Evolutionary conservation across 2,329 filamentous ascomycete genomes (phyloP), one percentile per base, ranked within the genome.

Genomic region (Venturia carpophila): DNA sequence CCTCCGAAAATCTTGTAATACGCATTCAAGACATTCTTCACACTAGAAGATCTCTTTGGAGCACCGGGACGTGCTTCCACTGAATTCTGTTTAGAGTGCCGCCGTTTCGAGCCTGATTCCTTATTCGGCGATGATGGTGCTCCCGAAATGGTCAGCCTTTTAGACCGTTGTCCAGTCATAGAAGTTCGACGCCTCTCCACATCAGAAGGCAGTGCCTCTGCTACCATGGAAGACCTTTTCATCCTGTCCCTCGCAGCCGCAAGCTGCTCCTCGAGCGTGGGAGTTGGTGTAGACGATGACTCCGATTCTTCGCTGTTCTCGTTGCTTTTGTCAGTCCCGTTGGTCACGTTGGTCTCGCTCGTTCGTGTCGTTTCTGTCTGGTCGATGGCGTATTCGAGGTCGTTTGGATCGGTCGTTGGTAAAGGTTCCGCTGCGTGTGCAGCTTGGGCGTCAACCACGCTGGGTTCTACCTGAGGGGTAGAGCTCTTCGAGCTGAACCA

Each of bases 1-100:
- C 64, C 64, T 61, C 58, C 58, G 43, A 65, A 65, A 19, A 61
- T 65, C 30, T 65, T 65, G 64, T 65, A 65, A 37, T 65, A 65
- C 19, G 64, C 47, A 13, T 64, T 64, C 4, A 64, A 47, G 6
- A 64, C 63, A 49, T 52, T 64, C 37, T 52, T 56, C 43, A 64
- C 37, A 42, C 47, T 56, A 5, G 63, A 64, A 7, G 63, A 56
- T 43, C 49, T 27, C 34, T 21, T 58, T 2, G 63, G 63, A 34
- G 49, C 27, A 19, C 49, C 24, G n/a, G 49, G 47, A 39, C 19
- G 42, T 64, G 49, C 24, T 60, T 39, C 27, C 11, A 24, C 30
- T 2, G 63, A 64, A 27, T 64, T 47, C 9, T 60, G 63, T 21
- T 34, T 56, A 7, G 63, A 60, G 5, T 64, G 63, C n/a, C 63